These are phyloP conservation scores for Paraconiothyrium brasiliense DNA, from an alignment of 2,329 filamentous ascomycete genomes.

Conservation along the genomic window DNA sequence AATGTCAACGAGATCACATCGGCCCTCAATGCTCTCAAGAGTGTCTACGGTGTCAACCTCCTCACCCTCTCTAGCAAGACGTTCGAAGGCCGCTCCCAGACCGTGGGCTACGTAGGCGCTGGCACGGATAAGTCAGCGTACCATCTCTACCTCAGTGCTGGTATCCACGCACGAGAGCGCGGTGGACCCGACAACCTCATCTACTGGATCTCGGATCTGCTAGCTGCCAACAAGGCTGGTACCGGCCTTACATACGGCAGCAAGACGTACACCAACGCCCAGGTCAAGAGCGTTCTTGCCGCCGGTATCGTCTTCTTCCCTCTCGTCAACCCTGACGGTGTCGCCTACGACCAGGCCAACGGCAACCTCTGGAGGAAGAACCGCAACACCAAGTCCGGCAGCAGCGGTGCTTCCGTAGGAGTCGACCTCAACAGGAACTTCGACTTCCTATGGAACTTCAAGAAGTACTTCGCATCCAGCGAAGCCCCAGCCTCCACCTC, in stretches of 20 bases:
- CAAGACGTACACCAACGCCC: slow-evolving; percentile 60
- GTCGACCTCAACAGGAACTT: slow-evolving; percentile 54
- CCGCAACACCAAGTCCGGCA: slow-evolving; percentile 51
- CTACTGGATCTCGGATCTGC: slow-evolving; percentile 67
- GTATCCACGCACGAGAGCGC: slow-evolving; percentile 67
- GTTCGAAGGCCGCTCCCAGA: slow-evolving; percentile 53
- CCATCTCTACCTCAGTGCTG: slow-evolving; percentile 63
- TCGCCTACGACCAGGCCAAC: slow-evolving; percentile 46
- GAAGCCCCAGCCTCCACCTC: slow-evolving; percentile 53
- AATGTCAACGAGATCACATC: slow-evolving; percentile 58
- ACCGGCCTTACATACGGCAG: slow-evolving; percentile 63
- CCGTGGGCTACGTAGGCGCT: slow-evolving; percentile 53
- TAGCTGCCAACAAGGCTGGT: slow-evolving; percentile 61
- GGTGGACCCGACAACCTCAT: slow-evolving; percentile 66
- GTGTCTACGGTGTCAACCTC: slow-evolving; percentile 49
- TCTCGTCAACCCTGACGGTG: slow-evolving; percentile 48
- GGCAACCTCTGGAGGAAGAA: slow-evolving; percentile 50
- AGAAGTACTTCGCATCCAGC: slow-evolving; percentile 54
- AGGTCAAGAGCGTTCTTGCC: slow-evolving; percentile 62
- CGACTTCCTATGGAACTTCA: slow-evolving; percentile 66
- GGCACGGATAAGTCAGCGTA: slow-evolving; percentile 55
- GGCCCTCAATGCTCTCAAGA: slow-evolving; percentile 56
- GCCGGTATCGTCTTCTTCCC: slow-evolving; percentile 64
- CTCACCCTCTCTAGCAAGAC: slow-evolving; percentile 58
- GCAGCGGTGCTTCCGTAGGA: slow-evolving; percentile 37